Evolutionary conservation across 2,329 filamentous ascomycete genomes (phyloP).

Genomic region (Ophiostoma triangulosporum): DNA sequence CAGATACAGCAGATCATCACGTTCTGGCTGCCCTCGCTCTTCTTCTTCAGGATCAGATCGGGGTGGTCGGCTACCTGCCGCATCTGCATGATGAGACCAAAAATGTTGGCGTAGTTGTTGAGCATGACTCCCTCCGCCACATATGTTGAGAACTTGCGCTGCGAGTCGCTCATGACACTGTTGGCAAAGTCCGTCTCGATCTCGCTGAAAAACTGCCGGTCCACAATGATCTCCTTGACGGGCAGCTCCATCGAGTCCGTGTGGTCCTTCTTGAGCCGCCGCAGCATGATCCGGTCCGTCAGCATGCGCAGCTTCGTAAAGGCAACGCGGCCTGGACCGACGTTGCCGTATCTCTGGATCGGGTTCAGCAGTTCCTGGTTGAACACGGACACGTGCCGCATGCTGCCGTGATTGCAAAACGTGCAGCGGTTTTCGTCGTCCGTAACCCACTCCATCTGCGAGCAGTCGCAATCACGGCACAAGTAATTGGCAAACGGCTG

Average conservation of each 20-base stretch:
- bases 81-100: constrained; percentile 98
- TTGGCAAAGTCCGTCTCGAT: constrained; percentile 90
- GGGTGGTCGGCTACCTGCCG: constrained; percentile 94
- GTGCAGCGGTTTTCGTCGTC: constrained; percentile 44
- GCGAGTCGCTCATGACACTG: constrained; percentile 87
- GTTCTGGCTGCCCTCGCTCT: constrained; percentile 75
- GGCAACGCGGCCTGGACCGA: constrained; percentile 50
- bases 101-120: constrained; percentile 98
- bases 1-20: constrained; percentile 87
- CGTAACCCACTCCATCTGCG: constrained; percentile 71
- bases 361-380: constrained; percentile 82
- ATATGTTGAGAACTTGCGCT: constrained; percentile 87
- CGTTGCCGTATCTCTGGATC: constrained; percentile 48
- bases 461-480: constrained; percentile 75
- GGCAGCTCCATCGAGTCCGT: constrained; percentile 93
- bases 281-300: constrained; percentile 88
- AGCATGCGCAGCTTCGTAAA: constrained; percentile 75
- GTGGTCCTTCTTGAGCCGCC: constrained; percentile 85
- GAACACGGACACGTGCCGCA: constrained; percentile 46
- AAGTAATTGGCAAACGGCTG: constrained; percentile 86
- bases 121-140: constrained; percentile 87
- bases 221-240: constrained; percentile 82
- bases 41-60: constrained; percentile 82
- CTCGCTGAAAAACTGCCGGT: constrained; percentile 92
- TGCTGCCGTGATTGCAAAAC: constrained; percentile 30